Percentiles rank a stretch among this genome's conserved stretches.
Evolutionary conservation across 1,284 basidiomycete species (phyloP).

Genomic region (Inonotus hispidus): DNA sequence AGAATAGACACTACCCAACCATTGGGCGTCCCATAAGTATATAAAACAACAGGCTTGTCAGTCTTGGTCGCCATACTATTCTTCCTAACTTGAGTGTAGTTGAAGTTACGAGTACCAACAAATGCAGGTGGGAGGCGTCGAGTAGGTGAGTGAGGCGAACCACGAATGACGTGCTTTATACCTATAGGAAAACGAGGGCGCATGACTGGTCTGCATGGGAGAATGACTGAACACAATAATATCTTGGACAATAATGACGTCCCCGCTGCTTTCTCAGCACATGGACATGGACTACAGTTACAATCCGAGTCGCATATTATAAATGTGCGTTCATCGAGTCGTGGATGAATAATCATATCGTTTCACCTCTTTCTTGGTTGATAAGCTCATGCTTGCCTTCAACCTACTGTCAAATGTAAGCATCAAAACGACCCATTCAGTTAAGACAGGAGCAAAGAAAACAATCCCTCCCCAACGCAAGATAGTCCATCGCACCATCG

Average conservation of each 20-base stretch:
- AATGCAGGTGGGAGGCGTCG: not conserved
- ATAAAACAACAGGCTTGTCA: slow-evolving; percentile 4
- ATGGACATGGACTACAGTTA: too few species aligned
- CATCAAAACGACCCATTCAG: too few species aligned
- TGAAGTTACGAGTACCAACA: not conserved
- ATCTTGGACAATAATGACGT: not conserved
- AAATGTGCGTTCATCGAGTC: too few species aligned
- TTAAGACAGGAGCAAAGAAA: too few species aligned
- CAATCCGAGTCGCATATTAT: too few species aligned
- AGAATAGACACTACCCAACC: slow-evolving; percentile 29
- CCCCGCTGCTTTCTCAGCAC: not conserved
- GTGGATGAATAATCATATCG: too few species aligned
- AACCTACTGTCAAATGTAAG: too few species aligned
- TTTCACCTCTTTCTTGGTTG: too few species aligned
- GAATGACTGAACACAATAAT: not conserved
- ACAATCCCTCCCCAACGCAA: too few species aligned
- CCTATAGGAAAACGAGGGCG: not conserved
- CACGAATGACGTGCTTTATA: not conserved
- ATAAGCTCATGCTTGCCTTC: too few species aligned
- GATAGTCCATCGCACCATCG: too few species aligned
- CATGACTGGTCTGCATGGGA: not conserved
- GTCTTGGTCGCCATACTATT: not conserved
- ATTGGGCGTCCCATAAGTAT: slow-evolving; percentile 13
- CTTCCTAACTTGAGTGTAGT: not conserved
- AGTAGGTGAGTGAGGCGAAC: not conserved